A percentile compares a stretch with the other conserved stretches of the same genome.
phyloP scores from a whole-genome alignment of 345 rosid genomes.

The Linum lewisii region DNA sequence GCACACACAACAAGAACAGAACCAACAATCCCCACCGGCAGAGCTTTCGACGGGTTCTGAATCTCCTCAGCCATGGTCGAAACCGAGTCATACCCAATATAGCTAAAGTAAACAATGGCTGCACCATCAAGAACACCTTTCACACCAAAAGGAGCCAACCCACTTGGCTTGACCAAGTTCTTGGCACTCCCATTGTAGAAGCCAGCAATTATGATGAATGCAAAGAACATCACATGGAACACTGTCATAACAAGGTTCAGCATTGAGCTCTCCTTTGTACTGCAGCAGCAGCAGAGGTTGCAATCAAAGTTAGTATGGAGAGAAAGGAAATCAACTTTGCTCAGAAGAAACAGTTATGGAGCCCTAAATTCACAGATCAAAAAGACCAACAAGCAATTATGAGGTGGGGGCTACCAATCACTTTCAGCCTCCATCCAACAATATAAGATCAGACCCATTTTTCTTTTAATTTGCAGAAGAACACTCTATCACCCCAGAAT shows the following conservation, averaged over 20 bases:
- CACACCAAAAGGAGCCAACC: slow-evolving; percentile 69
- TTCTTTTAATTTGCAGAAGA: background rate
- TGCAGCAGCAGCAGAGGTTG: slow-evolving; percentile 37
- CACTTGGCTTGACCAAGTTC: slow-evolving; percentile 66
- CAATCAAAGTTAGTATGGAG: background rate
- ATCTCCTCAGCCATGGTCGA: slow-evolving; percentile 96
- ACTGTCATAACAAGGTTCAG: slow-evolving; percentile 76
- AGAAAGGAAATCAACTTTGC: background rate
- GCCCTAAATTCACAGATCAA: background rate
- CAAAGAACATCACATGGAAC: slow-evolving; percentile 76
- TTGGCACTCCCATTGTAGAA: slow-evolving; percentile 45
- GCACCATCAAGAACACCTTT: slow-evolving; percentile 80
- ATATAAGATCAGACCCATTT: background rate
- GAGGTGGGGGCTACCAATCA: background rate
- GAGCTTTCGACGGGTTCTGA: slow-evolving; percentile 65
- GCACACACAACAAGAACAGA: slow-evolving; percentile 64
- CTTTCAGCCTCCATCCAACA: background rate
- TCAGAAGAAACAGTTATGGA: background rate
- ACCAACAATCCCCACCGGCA: slow-evolving; percentile 77
- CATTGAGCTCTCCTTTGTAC: slow-evolving; percentile 87
- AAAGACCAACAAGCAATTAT: background rate
- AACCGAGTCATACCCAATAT: slow-evolving; percentile 85
- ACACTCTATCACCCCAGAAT: background rate
- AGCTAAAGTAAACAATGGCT: slow-evolving; percentile 81
- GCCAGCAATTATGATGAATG: slow-evolving; percentile 61